Evolutionary conservation across 23 red algal species (phyloP).

Genomic region (Agarophyton chilense): DNA sequence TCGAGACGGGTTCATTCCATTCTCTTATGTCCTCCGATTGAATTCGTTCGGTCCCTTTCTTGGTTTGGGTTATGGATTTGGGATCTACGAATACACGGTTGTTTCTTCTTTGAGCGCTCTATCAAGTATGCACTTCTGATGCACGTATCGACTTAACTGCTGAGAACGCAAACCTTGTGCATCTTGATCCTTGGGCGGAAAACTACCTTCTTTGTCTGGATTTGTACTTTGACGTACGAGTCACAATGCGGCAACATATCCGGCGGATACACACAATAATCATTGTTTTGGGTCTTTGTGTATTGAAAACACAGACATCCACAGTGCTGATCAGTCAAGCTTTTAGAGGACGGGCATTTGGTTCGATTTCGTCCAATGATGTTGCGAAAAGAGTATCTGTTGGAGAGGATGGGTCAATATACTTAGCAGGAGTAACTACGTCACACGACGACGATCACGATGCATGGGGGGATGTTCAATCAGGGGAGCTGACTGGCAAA

Average conservation of each 20-base stretch:
- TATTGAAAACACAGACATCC: not conserved
- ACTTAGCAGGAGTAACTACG: constrained; percentile 49
- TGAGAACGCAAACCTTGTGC: not conserved
- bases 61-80: not conserved
- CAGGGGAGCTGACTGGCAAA: constrained; percentile 49
- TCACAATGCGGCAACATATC: not conserved
- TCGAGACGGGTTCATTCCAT: not conserved
- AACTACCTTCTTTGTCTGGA: not conserved
- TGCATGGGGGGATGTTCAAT: constrained; percentile 51
- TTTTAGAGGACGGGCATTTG: constrained; percentile 39
- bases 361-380: constrained; percentile 40
- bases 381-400: constrained; percentile 55
- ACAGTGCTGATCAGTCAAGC: constrained; percentile 49
- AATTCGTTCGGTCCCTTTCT: not conserved
- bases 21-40: not conserved
- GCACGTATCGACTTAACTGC: not conserved
- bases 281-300: not conserved
- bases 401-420: constrained; percentile 43
- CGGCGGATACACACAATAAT: not conserved
- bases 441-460: constrained; percentile 12
- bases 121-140: not conserved
- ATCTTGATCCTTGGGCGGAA: not conserved
- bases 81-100: not conserved
- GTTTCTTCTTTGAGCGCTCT: not conserved
- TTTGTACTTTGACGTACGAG: not conserved